Evolutionary conservation across 208 protist species (phyloP).

Genomic region (Leishmania mexicana): DNA sequence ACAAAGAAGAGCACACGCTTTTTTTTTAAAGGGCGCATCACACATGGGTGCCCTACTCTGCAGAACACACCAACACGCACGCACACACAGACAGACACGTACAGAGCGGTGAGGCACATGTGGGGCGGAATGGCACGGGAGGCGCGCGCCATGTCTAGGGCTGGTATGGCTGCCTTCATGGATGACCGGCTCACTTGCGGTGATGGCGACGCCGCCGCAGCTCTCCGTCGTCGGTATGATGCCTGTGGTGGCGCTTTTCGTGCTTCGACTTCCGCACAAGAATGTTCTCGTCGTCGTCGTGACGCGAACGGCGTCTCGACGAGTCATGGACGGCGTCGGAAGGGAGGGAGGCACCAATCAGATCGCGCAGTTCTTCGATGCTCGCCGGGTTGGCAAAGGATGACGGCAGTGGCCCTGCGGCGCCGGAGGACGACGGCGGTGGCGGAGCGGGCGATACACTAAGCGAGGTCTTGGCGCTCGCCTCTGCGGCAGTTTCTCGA

Average conservation of each 20-base stretch:
- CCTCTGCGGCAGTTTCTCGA: background rate
- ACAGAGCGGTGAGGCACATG: background rate
- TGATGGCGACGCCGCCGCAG: background rate
- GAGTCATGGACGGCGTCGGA: background rate
- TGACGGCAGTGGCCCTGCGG: background rate
- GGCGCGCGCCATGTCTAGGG: background rate
- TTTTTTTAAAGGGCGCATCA: background rate
- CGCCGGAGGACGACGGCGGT: background rate
- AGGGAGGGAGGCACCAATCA: constrained; percentile 22
- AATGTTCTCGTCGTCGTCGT: constrained; percentile 5
- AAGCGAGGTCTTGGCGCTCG: background rate
- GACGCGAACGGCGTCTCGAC: constrained; percentile 5
- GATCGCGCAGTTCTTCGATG: constrained; percentile 31
- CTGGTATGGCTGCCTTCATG: background rate
- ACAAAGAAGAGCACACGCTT: background rate
- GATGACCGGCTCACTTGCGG: background rate
- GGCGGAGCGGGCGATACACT: constrained; percentile 13
- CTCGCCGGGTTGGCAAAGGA: constrained; percentile 3
- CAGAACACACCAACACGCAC: background rate
- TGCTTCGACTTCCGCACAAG: constrained; percentile 9
- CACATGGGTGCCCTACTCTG: background rate
- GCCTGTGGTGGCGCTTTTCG: constrained; percentile 8
- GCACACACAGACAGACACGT: background rate
- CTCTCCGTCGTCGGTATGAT: background rate
- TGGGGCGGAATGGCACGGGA: background rate